Evolutionary conservation across 352 stramenopile genomes (phyloP).

Genomic region (Peronospora farinosa): DNA sequence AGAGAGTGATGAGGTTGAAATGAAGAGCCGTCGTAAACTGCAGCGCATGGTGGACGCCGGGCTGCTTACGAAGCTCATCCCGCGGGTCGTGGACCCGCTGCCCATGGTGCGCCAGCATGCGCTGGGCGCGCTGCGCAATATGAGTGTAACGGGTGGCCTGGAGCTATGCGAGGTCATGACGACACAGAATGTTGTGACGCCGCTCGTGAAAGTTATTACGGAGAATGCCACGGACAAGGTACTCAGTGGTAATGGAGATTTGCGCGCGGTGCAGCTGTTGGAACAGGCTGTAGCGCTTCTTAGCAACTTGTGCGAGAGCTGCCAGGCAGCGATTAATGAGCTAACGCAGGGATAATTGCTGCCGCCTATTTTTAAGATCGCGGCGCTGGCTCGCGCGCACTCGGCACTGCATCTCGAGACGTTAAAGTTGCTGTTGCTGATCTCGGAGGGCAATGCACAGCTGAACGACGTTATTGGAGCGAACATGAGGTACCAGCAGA

Average conservation of each 20-base stretch:
- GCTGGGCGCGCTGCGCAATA: conserved; percentile 78
- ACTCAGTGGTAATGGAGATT: conserved; percentile 52
- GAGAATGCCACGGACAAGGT: conserved; percentile 47
- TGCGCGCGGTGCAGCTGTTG: conserved; percentile 66
- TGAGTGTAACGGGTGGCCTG: conserved; percentile 79
- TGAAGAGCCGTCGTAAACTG: conserved; percentile 52
- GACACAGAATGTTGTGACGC: conserved; percentile 65
- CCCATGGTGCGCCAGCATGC: conserved; percentile 82
- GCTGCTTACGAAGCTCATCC: conserved; percentile 77
- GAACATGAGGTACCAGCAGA: conserved; percentile 56
- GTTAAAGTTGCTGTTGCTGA: conserved; percentile 72
- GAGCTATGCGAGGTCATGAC: conserved; percentile 82
- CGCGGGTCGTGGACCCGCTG: conserved; percentile 75
- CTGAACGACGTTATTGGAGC: conserved; percentile 61
- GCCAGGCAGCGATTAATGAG: conserved; percentile 71
- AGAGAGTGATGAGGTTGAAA: conserved; percentile 52
- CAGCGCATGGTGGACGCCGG: conserved; percentile 72
- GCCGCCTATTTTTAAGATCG: conserved; percentile 70
- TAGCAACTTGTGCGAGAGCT: conserved; percentile 79
- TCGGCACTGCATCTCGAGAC: conserved; percentile 64
- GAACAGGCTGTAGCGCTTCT: conserved; percentile 79
- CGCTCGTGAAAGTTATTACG: conserved; percentile 63
- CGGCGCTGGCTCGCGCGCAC: conserved; percentile 43
- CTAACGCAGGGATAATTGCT: conserved; percentile 70
- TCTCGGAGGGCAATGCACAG: conserved; percentile 77